Evolutionary conservation across 2,329 filamentous ascomycete species (phyloP), one percentile per base, ranked within the genome.

Genomic region (Xylariales sp.): DNA sequence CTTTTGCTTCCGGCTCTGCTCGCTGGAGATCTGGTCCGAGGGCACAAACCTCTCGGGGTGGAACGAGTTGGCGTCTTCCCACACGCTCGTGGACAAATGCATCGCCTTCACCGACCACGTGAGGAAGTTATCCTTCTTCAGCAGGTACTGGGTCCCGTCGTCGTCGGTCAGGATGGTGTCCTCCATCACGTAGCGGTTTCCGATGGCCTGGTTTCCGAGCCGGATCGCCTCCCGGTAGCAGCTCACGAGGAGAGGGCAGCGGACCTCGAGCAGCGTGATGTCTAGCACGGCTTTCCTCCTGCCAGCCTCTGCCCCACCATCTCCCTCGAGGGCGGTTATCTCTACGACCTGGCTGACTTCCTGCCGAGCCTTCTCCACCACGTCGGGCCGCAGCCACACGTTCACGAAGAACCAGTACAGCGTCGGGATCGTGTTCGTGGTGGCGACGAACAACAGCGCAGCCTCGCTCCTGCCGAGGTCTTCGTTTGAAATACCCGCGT

Each of bases 191-290:
- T 55, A 52, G 8, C 72, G 62, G 23, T 57, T 62, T 11, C 61
- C 61, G 13, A 61, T 50, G 6, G 60, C 53, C 4, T 61, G 57
- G 20, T 63, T 63, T 11, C 48, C 52, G 3, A 72, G 38, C 6
- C 71, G 66, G 38, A 73, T 51, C 0, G 60, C 60, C 46, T 75
- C 71, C 17, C 64, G 61, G 45, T 65, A 72, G 16, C 59, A 59
- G 31, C 65, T 65, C 12, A 67, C 52, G 6, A 76, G 52, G 5
- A 72, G 50, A 0, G 69, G 67, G 33, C 64, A 65, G 5, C 53
- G 40, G 1, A 60, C 49, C 21, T 63, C 59, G 8, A 73, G 57
- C 3, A 46, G 48, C 2, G 51, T 49, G 37, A 64, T 57, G 13
- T 68, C 55, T 13, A 74, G 12, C 18, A 19, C 52, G 2, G 46